A percentile compares a stretch with the other conserved stretches of the same genome.
phyloP scores from a whole-genome alignment of 306 rosid species.

The Trifolium repens region DNA sequence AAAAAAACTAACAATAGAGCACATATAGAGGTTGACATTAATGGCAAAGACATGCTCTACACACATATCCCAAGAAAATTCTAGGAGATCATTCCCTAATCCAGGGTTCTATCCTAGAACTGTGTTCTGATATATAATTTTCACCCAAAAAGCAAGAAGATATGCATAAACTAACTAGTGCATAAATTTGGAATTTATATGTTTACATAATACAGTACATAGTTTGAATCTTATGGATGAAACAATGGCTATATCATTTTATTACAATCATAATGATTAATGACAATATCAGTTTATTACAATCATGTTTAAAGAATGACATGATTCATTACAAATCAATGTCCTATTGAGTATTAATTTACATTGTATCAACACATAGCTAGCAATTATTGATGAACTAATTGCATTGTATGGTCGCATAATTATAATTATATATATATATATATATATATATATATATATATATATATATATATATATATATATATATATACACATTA shows the following conservation, averaged over 20 bases:
- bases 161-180: too few species aligned
- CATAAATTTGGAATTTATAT: neutral
- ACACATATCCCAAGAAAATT: too few species aligned
- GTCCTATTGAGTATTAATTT: neutral
- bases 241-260: neutral
- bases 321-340: neutral
- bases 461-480: neutral
- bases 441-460: too few species aligned
- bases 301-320: neutral
- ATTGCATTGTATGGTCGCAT: neutral
- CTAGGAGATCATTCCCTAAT: too few species aligned
- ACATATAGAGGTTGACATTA: too few species aligned
- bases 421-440: neutral
- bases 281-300: neutral
- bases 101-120: too few species aligned
- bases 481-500: neutral
- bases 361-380: slow-evolving; percentile 21
- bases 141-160: too few species aligned
- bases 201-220: neutral
- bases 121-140: too few species aligned
- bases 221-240: neutral
- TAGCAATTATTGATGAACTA: neutral
- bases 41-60: too few species aligned
- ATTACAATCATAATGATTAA: neutral
- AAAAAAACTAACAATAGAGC: too few species aligned